Conservation (phyloP, 768 basidiomycete genomes). For the Xerocomus potaroensis region DNA sequence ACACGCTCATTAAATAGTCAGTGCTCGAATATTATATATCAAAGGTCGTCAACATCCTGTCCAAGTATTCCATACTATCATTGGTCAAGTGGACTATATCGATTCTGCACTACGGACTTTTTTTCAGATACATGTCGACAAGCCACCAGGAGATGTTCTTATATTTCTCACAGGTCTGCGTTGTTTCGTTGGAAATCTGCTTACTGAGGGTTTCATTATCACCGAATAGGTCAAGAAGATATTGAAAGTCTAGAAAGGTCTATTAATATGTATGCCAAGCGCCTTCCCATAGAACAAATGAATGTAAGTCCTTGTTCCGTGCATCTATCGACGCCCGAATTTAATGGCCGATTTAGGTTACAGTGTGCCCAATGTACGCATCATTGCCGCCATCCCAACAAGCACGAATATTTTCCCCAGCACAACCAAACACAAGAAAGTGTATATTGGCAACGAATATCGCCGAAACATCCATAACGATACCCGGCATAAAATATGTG, state of each 20-base stretch:
- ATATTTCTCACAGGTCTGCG: conserved; percentile 82
- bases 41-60: conserved; percentile 94
- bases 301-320: conserved; percentile 36
- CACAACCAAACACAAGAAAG: conserved; percentile 71
- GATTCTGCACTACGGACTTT: conserved; percentile 90
- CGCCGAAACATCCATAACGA: conserved; percentile 96
- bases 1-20: conserved; percentile 30
- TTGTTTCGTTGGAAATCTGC: background rate
- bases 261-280: conserved; percentile 62
- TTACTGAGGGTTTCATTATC: background rate
- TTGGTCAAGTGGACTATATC: conserved; percentile 76
- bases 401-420: conserved; percentile 65
- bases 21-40: conserved; percentile 85
- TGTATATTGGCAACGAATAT: conserved; percentile 97
- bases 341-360: conserved; percentile 44
- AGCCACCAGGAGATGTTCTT: conserved; percentile 81
- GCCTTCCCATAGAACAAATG: conserved; percentile 56
- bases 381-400: conserved; percentile 77
- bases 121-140: conserved; percentile 86
- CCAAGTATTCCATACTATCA: conserved; percentile 70
- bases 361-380: conserved; percentile 81
- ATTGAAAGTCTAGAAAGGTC: conserved; percentile 84
- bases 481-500: conserved; percentile 92
- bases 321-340: background rate
- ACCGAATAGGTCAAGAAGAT: conserved; percentile 79